Conservation (phyloP, 176 grass and related monocot genomes). For the Rhynchospora breviuscula region DNA sequence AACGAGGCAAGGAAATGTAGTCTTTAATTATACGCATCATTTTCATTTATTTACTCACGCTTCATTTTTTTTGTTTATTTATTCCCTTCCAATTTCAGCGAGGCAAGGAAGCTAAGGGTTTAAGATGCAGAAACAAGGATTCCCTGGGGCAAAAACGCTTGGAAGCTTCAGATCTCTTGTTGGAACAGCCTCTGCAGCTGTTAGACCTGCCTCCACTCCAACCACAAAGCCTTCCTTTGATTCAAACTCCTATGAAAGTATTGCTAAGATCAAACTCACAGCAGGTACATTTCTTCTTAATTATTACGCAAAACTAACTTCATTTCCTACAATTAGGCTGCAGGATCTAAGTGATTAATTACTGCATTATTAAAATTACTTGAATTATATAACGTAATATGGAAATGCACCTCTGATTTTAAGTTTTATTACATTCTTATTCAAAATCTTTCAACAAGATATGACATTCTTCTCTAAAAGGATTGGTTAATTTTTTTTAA, state of each 20-base stretch:
- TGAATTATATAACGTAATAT: not conserved
- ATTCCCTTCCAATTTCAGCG: not conserved
- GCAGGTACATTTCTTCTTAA: slow-evolving; percentile 44
- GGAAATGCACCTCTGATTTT: not conserved
- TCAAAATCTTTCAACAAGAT: not conserved
- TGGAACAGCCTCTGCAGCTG: slow-evolving; percentile 41
- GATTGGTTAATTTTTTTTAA: not conserved
- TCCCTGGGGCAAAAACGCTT: slow-evolving; percentile 42
- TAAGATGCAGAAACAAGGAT: slow-evolving; percentile 65
- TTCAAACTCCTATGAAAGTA: slow-evolving; percentile 68
- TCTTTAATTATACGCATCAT: not conserved
- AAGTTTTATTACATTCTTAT: not conserved
- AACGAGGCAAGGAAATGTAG: not conserved
- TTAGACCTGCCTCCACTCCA: slow-evolving; percentile 20
- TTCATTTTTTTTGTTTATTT: not conserved
- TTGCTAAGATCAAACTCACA: slow-evolving; percentile 87
- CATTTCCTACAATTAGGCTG: not conserved
- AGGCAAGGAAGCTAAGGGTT: not conserved
- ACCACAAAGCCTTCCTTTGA: slow-evolving; percentile 56
- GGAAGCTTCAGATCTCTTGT: slow-evolving; percentile 60
- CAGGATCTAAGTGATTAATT: not conserved
- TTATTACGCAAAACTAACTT: not conserved
- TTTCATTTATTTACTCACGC: not conserved
- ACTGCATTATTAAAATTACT: not conserved
- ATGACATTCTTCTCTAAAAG: not conserved